Evolutionary conservation across 2,329 filamentous ascomycete genomes (phyloP).

Genomic region (Sporothrix inflata): DNA sequence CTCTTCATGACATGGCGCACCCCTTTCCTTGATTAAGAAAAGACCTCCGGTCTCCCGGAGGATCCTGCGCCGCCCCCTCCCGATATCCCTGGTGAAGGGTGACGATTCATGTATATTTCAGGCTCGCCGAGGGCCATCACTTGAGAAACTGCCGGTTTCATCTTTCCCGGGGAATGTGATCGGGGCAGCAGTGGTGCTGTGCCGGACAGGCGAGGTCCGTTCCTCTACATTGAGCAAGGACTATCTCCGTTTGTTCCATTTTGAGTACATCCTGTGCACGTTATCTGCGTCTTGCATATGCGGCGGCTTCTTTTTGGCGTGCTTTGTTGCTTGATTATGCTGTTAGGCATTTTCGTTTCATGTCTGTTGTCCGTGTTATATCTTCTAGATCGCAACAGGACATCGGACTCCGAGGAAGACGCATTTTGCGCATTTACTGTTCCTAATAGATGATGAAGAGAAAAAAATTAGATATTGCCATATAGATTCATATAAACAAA

Average conservation of each 20-base stretch:
- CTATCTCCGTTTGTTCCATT: background rate
- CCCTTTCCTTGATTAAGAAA: background rate
- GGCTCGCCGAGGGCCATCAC: background rate
- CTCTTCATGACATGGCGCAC: too few relatives aligned
- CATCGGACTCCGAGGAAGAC: background rate
- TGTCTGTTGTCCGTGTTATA: background rate
- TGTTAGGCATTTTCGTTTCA: background rate
- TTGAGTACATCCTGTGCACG: background rate
- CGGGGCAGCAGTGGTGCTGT: background rate
- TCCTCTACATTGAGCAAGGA: background rate
- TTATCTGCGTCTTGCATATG: background rate
- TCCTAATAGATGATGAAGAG: background rate
- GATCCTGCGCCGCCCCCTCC: slow-evolving; percentile 11
- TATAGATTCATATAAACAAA: background rate
- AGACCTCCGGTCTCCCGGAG: background rate
- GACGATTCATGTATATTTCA: background rate
- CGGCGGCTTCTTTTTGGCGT: background rate
- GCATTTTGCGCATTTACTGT: background rate
- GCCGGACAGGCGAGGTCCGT: slow-evolving; percentile 1
- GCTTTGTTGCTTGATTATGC: background rate
- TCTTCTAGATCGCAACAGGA: background rate
- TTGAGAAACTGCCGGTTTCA: background rate
- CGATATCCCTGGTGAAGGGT: background rate
- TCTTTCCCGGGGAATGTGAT: background rate
- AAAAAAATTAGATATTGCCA: background rate